Conservation (phyloP, 192 early-diverging fungal species). For the Coemansia furcata region DNA sequence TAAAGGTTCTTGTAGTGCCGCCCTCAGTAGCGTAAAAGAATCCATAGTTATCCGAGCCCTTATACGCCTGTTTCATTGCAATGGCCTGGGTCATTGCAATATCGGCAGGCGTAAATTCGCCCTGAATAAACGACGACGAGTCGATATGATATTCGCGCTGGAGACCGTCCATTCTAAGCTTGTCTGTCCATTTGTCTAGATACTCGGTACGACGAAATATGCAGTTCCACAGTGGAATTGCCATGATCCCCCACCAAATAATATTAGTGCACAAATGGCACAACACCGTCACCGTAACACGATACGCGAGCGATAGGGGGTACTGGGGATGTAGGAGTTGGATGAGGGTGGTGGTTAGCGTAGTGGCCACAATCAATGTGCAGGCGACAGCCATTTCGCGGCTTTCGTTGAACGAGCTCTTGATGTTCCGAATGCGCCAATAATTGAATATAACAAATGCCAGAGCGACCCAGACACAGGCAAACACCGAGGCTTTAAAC, state of each 20-base stretch:
- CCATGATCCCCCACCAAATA: slow-evolving; percentile 47
- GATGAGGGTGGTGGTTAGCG: neutral
- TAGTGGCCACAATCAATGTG: neutral
- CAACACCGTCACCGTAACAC: slow-evolving; percentile 25
- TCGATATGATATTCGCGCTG: slow-evolving; percentile 29
- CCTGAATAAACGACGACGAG: neutral
- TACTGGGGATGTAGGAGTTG: slow-evolving; percentile 11
- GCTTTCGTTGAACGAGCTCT: slow-evolving; percentile 50
- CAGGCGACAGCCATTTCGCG: slow-evolving; percentile 33
- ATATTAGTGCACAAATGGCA: slow-evolving; percentile 34
- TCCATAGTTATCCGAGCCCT: neutral
- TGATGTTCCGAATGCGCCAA: slow-evolving; percentile 46
- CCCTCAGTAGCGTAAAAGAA: slow-evolving; percentile 10
- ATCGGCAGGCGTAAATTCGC: neutral
- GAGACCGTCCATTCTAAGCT: slow-evolving; percentile 29
- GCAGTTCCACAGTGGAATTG: slow-evolving; percentile 24
- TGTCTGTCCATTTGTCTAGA: slow-evolving; percentile 21
- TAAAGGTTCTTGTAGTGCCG: neutral
- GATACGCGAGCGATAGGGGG: slow-evolving; percentile 16
- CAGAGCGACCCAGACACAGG: slow-evolving; percentile 37
- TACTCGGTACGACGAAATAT: slow-evolving; percentile 17
- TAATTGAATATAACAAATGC: slow-evolving; percentile 14
- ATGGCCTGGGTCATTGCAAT: slow-evolving; percentile 10
- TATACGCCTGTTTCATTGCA: slow-evolving; percentile 8
- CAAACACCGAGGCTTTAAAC: slow-evolving; percentile 39